Conservation (phyloP, 2,329 filamentous ascomycete species). For the Talaromyces sp. region DNA sequence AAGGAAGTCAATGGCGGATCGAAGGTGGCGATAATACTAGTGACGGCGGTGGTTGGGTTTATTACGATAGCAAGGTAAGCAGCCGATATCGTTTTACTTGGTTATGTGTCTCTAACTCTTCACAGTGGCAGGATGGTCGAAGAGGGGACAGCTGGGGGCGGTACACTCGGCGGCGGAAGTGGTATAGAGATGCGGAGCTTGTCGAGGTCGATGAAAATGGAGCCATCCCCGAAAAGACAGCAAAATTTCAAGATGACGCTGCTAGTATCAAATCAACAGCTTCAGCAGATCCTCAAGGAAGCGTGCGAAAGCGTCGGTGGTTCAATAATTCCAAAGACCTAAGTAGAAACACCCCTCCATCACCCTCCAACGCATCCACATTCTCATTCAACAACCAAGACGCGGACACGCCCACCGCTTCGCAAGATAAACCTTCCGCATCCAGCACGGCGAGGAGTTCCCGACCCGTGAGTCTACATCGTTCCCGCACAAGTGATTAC, state of each 20-base stretch:
- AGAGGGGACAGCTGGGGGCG: slow-evolving; percentile 90
- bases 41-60: slow-evolving; percentile 83
- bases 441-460: slow-evolving; percentile 24
- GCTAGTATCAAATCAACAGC: slow-evolving; percentile 26
- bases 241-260: slow-evolving; percentile 28
- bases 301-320: slow-evolving; percentile 39
- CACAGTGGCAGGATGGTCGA: slow-evolving; percentile 82
- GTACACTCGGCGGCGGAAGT: slow-evolving; percentile 90
- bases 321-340: slow-evolving; percentile 35
- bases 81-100: background rate
- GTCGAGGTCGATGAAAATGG: slow-evolving; percentile 64
- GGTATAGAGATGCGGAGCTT: slow-evolving; percentile 94
- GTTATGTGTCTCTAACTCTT: slow-evolving; percentile 15
- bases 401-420: background rate
- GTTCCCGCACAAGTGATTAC: slow-evolving; percentile 29
- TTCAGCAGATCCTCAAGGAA: slow-evolving; percentile 26
- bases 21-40: slow-evolving; percentile 58
- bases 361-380: slow-evolving; percentile 23
- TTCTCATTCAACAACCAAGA: slow-evolving; percentile 23
- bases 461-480: slow-evolving; percentile 34
- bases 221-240: slow-evolving; percentile 40
- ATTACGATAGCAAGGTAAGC: slow-evolving; percentile 91
- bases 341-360: slow-evolving; percentile 30
- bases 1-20: slow-evolving; percentile 80
- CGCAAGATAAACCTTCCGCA: slow-evolving; percentile 9